phyloP scores from a whole-genome alignment of 345 rosid genomes.

The Eucalyptus rudis region DNA sequence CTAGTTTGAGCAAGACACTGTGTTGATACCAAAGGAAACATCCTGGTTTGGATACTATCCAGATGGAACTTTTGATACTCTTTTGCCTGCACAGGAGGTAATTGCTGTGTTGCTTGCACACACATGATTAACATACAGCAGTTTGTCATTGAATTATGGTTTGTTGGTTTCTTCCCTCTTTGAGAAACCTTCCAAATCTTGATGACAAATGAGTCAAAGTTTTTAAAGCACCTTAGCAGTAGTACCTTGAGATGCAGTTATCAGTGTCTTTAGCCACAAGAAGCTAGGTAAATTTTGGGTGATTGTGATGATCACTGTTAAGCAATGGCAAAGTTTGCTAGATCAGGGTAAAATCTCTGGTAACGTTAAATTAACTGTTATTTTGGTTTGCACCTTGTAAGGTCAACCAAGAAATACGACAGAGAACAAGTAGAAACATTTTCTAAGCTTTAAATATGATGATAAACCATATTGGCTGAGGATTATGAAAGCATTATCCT shows the following conservation, averaged over 20 bases:
- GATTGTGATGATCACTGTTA: background rate
- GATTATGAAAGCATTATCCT: background rate
- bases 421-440: background rate
- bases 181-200: background rate
- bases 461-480: background rate
- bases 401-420: background rate
- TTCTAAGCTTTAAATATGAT: background rate
- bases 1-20: slow-evolving; percentile 75
- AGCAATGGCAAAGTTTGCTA: background rate
- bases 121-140: background rate
- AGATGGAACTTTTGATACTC: slow-evolving; percentile 40
- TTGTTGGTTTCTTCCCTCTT: background rate
- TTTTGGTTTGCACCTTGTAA: background rate
- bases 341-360: background rate
- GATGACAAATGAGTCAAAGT: background rate
- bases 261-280: background rate
- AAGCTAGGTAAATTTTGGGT: background rate
- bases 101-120: background rate
- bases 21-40: slow-evolving; percentile 77
- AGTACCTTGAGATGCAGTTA: background rate
- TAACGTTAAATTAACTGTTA: too few relatives aligned
- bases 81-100: slow-evolving; percentile 67
- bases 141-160: background rate
- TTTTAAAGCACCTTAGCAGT: background rate
- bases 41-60: slow-evolving; percentile 83